phyloP scores from a whole-genome alignment of 257 asterid genomes.

The Apocynum venetum region DNA sequence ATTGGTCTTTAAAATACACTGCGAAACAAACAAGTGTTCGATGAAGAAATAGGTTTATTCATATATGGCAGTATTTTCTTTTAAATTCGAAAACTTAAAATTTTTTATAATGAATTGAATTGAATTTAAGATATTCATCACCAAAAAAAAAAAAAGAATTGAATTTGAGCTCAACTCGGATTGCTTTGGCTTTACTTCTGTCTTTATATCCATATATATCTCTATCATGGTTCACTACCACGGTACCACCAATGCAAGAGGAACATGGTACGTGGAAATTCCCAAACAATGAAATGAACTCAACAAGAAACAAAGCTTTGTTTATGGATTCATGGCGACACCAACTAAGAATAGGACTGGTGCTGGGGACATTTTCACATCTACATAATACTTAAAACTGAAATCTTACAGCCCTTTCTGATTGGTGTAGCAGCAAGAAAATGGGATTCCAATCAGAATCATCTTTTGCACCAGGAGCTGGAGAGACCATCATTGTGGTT shows the following conservation, averaged over 20 bases:
- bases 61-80: too few species aligned
- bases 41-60: too few species aligned
- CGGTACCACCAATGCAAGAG: neutral
- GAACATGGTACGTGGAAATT: neutral
- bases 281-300: neutral
- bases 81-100: too few species aligned
- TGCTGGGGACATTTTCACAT: neutral
- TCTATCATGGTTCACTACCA: neutral
- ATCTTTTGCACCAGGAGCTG: neutral
- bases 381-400: neutral
- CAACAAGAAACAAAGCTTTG: neutral
- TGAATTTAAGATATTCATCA: too few species aligned
- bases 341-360: neutral
- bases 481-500: conserved; percentile 1
- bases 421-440: neutral
- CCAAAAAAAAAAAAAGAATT: too few species aligned
- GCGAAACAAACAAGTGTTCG: too few species aligned
- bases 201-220: neutral
- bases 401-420: neutral
- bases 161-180: neutral
- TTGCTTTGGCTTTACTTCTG: too few species aligned
- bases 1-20: too few species aligned
- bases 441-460: neutral
- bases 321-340: neutral
- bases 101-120: too few species aligned